phyloP scores from a whole-genome alignment of 169 alveolate species.

The Neospora caninum region DNA sequence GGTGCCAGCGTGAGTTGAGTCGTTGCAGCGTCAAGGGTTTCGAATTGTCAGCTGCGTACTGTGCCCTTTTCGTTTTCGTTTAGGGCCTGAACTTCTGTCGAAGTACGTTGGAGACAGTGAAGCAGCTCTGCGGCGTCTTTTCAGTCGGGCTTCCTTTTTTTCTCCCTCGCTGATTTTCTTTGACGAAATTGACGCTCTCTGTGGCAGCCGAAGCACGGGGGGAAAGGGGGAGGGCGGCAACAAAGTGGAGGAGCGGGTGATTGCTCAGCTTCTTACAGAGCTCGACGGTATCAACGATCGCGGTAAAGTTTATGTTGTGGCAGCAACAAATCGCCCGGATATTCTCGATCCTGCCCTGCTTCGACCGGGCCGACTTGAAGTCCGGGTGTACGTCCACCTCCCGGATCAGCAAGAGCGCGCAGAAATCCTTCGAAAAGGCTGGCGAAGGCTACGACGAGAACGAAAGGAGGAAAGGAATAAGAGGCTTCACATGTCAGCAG shows the following conservation, averaged over 20 bases:
- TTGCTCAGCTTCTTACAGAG: slow-evolving; percentile 97
- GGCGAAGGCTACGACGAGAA: slow-evolving; percentile 88
- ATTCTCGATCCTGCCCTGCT: slow-evolving; percentile 99
- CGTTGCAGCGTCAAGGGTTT: slow-evolving; percentile 46
- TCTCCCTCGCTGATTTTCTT: slow-evolving; percentile 98
- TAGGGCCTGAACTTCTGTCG: slow-evolving; percentile 93
- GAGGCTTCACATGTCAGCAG: neutral
- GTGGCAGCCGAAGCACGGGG: slow-evolving; percentile 63
- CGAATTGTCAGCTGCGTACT: too few species aligned
- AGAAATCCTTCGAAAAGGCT: slow-evolving; percentile 87
- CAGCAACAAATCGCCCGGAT: slow-evolving; percentile 99
- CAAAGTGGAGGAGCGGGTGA: slow-evolving; percentile 88
- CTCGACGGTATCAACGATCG: slow-evolving; percentile 96
- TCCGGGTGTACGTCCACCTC: slow-evolving; percentile 93
- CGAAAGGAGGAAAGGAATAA: slow-evolving; percentile 73
- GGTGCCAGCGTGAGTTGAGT: too few species aligned
- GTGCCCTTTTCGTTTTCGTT: too few species aligned
- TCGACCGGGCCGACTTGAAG: slow-evolving; percentile 98
- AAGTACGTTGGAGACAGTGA: slow-evolving; percentile 99
- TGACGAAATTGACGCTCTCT: slow-evolving; percentile 99
- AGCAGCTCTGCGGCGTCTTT: slow-evolving; percentile 95
- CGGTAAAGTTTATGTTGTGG: slow-evolving; percentile 94
- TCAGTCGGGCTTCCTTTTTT: slow-evolving; percentile 96
- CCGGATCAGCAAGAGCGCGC: slow-evolving; percentile 94
- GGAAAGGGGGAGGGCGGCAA: slow-evolving; percentile 34